Conservation (phyloP, 139 green algal species). For the Micromonas commoda region DNA sequence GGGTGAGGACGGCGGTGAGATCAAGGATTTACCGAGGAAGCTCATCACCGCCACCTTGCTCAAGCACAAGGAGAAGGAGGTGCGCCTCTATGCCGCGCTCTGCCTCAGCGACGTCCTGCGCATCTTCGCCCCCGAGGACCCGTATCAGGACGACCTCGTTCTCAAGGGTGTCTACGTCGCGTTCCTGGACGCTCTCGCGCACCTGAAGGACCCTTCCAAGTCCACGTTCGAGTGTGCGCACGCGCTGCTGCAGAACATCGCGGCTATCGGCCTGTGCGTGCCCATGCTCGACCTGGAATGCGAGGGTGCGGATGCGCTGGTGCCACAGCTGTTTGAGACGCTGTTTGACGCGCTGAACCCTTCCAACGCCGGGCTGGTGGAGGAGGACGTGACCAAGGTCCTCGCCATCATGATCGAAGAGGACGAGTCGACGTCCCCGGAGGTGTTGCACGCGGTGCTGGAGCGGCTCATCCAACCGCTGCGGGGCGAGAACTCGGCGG, state of each 20-base stretch:
- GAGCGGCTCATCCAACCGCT: not conserved
- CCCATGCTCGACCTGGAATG: slow-evolving; percentile 14
- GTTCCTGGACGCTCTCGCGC: not conserved
- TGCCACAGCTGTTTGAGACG: not conserved
- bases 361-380: not conserved
- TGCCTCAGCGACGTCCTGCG: not conserved
- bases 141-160: not conserved
- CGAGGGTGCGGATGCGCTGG: not conserved
- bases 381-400: slow-evolving; percentile 8
- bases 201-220: not conserved
- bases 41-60: not conserved
- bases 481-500: not conserved
- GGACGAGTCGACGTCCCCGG: not conserved
- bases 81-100: not conserved
- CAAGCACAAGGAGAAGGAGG: not conserved
- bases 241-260: slow-evolving; percentile 12
- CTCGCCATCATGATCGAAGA: slow-evolving; percentile 20
- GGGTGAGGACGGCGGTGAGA: not conserved
- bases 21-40: not conserved
- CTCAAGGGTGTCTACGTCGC: not conserved
- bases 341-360: slow-evolving; percentile 13
- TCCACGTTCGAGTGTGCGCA: not conserved
- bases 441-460: not conserved
- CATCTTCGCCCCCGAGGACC: slow-evolving; percentile 8
- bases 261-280: slow-evolving; percentile 16